These are phyloP conservation scores for Wallacemonas sp. DNA, from an alignment of 208 protist species.

Conservation along the genomic window DNA sequence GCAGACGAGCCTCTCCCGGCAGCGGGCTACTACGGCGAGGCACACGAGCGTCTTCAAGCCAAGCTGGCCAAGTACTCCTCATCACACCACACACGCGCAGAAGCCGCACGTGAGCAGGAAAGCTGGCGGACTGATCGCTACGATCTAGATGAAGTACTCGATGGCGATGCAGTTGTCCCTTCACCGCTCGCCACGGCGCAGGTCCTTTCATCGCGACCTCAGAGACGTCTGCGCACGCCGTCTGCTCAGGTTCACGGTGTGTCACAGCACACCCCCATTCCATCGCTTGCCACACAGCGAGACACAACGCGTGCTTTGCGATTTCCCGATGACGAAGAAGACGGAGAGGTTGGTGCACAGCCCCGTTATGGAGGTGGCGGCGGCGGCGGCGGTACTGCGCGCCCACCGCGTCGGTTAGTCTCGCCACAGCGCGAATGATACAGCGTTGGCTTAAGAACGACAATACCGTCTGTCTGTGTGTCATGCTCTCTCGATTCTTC, in stretches of 20 bases:
- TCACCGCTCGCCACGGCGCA: no score
- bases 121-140: not conserved
- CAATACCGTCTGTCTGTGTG: no score
- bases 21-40: conserved; percentile 8
- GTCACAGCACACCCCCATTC: not conserved
- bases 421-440: not conserved
- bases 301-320: not conserved
- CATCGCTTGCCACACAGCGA: not conserved
- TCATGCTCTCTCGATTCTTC: no score
- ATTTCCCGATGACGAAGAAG: conserved; percentile 5
- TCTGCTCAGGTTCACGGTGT: not conserved
- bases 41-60: conserved; percentile 1
- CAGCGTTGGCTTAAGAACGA: no score
- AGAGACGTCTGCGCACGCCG: no score
- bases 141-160: not conserved
- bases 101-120: not conserved
- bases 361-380: no score
- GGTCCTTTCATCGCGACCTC: no score
- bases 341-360: not conserved
- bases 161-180: not conserved
- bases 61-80: conserved; percentile 14
- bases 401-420: no score
- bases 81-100: not conserved
- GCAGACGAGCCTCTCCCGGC: not conserved
- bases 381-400: no score